Evolutionary conservation across 192 early-diverging fungal species (phyloP), one percentile per base, ranked within the genome.

Genomic region (Podila verticillata): DNA sequence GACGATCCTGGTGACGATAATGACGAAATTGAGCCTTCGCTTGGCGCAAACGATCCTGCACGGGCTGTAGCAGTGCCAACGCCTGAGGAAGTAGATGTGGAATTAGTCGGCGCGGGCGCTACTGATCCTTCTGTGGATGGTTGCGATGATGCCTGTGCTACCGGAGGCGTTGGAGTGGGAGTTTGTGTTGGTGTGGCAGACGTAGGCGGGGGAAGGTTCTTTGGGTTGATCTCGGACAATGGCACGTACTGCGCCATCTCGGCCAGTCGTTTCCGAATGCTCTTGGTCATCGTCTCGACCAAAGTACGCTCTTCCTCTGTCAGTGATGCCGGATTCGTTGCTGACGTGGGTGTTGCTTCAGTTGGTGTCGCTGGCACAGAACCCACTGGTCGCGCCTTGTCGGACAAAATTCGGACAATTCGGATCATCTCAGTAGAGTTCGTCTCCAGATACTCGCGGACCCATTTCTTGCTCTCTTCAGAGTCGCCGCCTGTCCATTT

Each of bases 191-290:
- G 22, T 28, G 48, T 58, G 32, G 63, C 13, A 2, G 64, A 28
- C 8, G 72, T n/a, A 0, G 77, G 77, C 20, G 65, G 77, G 4
- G 77, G 77, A 5, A 80, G 70, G 26, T 66, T 49, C 56, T 72
- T 58, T 2, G 77, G 61, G 26, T 80, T 72, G 24, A 80, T 30
- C 57, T 80, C 70, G 15, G 77, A 63, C 20, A 80, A 66, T 12
- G 77, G 77, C 7, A 80, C 65, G 51, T 72, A 80, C 56, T 72
- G 59, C 24, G 39, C 66, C 77, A 80, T 80, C 56, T 80, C 77
- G 2, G n/a, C 51, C 22, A 80, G 66, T 22, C 77, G 58, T 47
- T 35, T 54, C 10, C 77, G 69, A 28, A 80, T 72, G 34, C 12
- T 65, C 61, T 68, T 67, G 13, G 62, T 57, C 28, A 72, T 28